phyloP scores from a whole-genome alignment of 768 basidiomycete species.

The Lactifluus subvellereus region DNA sequence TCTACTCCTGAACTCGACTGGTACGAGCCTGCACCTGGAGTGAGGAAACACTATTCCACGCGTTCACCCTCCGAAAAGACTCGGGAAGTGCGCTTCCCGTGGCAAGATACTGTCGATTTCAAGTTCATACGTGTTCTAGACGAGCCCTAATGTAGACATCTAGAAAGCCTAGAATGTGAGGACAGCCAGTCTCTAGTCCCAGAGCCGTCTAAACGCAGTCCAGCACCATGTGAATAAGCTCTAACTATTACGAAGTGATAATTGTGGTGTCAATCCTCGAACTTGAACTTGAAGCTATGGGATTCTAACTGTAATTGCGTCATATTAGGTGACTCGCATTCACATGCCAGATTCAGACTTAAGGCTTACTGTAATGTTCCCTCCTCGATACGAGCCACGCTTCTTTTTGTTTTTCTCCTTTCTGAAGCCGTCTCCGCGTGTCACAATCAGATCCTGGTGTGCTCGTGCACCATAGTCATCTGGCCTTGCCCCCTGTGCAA shows the following conservation, averaged over 20 bases:
- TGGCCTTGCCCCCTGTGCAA: slow-evolving; percentile 47
- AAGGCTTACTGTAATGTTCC: slow-evolving; percentile 77
- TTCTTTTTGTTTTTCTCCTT: slow-evolving; percentile 99
- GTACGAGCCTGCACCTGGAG: slow-evolving; percentile 11
- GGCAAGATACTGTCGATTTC: slow-evolving; percentile 16
- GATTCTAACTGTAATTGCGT: slow-evolving; percentile 52
- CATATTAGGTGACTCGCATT: not conserved
- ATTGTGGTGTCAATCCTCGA: slow-evolving; percentile 39
- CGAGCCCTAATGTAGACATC: slow-evolving; percentile 16
- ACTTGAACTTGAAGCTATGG: slow-evolving; percentile 92
- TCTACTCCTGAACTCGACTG: slow-evolving; percentile 15
- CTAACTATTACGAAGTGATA: not conserved
- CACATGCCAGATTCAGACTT: not conserved
- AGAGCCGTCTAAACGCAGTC: not conserved
- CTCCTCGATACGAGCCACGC: slow-evolving; percentile 87
- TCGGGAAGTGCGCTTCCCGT: not conserved
- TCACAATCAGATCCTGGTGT: slow-evolving; percentile 82
- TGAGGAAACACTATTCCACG: slow-evolving; percentile 6
- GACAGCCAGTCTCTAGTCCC: not conserved
- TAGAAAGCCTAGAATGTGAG: not conserved
- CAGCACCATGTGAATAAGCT: not conserved
- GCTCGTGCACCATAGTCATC: slow-evolving; percentile 90
- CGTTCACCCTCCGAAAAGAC: not conserved
- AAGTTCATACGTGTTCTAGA: slow-evolving; percentile 24
- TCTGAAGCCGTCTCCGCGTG: slow-evolving; percentile 89